Evolutionary conservation across 75 land plant genomes (phyloP), one percentile per base, ranked within the genome.

Genomic region (Gnetum montanum): DNA sequence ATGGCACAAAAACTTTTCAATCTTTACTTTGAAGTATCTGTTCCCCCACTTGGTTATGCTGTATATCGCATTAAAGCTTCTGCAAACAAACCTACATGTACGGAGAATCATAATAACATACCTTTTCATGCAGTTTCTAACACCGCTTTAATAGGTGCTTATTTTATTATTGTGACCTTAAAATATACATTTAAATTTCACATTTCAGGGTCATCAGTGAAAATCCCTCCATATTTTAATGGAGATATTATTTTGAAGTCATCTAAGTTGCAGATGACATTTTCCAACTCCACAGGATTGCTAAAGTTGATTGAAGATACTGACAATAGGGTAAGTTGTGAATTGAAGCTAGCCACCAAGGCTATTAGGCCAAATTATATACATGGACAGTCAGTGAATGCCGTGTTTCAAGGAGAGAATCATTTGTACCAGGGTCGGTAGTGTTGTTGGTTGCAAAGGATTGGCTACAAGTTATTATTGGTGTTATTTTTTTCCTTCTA

Each of bases 11-110:
- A 72, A 7, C 73, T 56, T 34, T 83, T 64, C 63, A 79, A 74
- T 83, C 87, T 86, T 58, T 81, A 65, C 23, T 83, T 86, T 66
- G 57, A 72, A 66, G 87, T 71, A 37, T 35, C 87, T 44, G 75
- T 76, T 46, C 91, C 91, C 19, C 72, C 91, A 35, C 75, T 86
- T 65, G 91, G 91, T 62, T 76, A 52, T 52, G 25, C 29, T 52
- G 55, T 52, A 23, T 52, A 52, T 52, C 33, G 7, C 55, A 33
- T 52, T 11, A 52, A 52, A 52, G 36, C 55, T 52, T 31, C 34
- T 31, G 8, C 31, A 52, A 52, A 8, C 20, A 36, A 52, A 33
- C 24, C 36, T 27, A 19, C 35, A 12, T 52, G 54, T 51, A 51
- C 30, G 54, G 33, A 51, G n/a, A n/a, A n/a, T n/a, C n/a, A n/a